Base-by-base conservation (phyloP, 2,329 filamentous ascomycete genomes). In the Geosmithia putterillii region DNA sequence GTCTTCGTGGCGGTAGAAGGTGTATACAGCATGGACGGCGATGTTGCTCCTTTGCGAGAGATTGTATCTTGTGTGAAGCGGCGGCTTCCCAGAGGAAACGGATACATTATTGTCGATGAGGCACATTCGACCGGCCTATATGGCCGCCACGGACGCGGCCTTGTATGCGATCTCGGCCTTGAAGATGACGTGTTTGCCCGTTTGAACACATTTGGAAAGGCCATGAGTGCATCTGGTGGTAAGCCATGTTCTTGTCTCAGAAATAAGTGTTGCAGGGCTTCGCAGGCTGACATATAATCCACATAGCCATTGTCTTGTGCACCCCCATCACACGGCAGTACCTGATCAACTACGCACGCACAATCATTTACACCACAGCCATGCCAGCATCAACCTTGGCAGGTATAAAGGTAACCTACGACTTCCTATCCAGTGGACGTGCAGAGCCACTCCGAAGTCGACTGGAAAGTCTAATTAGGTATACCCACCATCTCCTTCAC, bases 21-120 rank as follows among this genome's bases (percentile, higher is more conserved):
- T 0, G 66, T 87, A 0, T 90, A 92, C 57, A 88, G 83, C 56
- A 92, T 92, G 86, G 85, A 90, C 43, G 86, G 86, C 0, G 83
- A 89, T 50, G 62, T 86, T 17, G 75, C 75, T 0, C 81, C 81
- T 0, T 62, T 92, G 10, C 52, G 54, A 10, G 69, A 77, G 6
- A 73, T 89, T 17, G 68, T 83, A 2, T 57, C 67, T 0, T 63
- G 74, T 4, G 70, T 83, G 0, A 70, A 82, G 36, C 57, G 62
- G 1, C 52, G 72, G 0, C 59, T 87, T 0, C 75, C 79, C 0
- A 46, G 47, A 0, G 69, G 69, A 0, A 85, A 84, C 40, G 76
- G 71, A 1, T 66, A 81, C 44, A 60, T 85, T 4, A 66, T 84
- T 9, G 71, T 85, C 1, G 81, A 85, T 45, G 81, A 85, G 54